phyloP scores from a whole-genome alignment of 2,329 filamentous ascomycete genomes.

The Penicillium psychrosexuale region DNA sequence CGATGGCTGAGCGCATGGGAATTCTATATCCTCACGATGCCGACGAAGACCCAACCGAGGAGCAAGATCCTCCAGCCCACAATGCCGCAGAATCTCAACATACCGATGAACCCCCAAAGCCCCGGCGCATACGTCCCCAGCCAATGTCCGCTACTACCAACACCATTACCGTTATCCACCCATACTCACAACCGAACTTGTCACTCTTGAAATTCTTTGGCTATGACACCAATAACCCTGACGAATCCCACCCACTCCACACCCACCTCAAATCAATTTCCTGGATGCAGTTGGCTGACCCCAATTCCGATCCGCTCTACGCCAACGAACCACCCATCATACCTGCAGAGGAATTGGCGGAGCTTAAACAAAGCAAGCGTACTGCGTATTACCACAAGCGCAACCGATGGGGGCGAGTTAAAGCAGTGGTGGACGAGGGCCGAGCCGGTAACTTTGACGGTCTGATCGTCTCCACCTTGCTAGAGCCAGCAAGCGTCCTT shows the following conservation, averaged over 20 bases:
- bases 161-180: slow-evolving; percentile 58
- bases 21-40: slow-evolving; percentile 60
- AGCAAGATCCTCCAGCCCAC: slow-evolving; percentile 1
- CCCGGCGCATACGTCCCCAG: slow-evolving; percentile 27
- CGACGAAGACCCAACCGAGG: slow-evolving; percentile 17
- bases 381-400: slow-evolving; percentile 87
- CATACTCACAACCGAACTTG: slow-evolving; percentile 78
- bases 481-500: slow-evolving; percentile 76
- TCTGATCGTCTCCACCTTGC: slow-evolving; percentile 74
- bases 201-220: slow-evolving; percentile 84
- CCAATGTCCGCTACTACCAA: slow-evolving; percentile 51
- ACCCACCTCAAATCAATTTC: slow-evolving; percentile 78
- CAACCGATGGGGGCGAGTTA: slow-evolving; percentile 71
- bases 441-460: slow-evolving; percentile 76
- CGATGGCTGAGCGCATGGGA: slow-evolving; percentile 85
- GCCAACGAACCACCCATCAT: slow-evolving; percentile 60
- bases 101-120: slow-evolving; percentile 15
- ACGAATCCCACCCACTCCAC: slow-evolving; percentile 71
- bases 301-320: slow-evolving; percentile 72
- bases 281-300: slow-evolving; percentile 86
- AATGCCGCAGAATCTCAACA: slow-evolving; percentile 10
- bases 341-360: slow-evolving; percentile 59
- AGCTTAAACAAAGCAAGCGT: slow-evolving; percentile 77
- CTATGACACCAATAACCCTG: slow-evolving; percentile 67
- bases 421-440: slow-evolving; percentile 69